phyloP scores from a whole-genome alignment of 495 filamentous ascomycete species.

The Aspergillus avenaceus region DNA sequence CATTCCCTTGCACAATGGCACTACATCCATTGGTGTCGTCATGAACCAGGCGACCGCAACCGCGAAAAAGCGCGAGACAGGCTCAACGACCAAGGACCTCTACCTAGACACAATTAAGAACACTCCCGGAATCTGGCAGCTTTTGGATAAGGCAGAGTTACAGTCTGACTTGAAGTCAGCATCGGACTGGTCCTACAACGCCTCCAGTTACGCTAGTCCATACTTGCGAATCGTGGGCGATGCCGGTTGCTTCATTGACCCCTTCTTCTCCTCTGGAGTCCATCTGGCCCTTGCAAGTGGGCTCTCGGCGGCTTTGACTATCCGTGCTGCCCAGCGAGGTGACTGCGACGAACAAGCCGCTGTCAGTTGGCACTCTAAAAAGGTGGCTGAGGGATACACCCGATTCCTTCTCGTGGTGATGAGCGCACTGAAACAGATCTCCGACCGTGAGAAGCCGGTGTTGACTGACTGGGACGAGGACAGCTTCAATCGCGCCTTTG shows the following conservation, averaged over 20 bases:
- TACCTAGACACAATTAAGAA: conserved; percentile 34
- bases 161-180: conserved; percentile 33
- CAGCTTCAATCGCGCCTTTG: conserved; percentile 43
- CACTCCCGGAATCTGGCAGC: conserved; percentile 17
- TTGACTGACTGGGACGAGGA: conserved; percentile 39
- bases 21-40: conserved; percentile 37
- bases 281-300: conserved; percentile 44
- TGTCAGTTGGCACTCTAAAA: conserved; percentile 43
- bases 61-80: conserved; percentile 24
- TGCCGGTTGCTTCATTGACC: conserved; percentile 43
- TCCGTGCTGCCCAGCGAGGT: conserved; percentile 27
- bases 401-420: conserved; percentile 47
- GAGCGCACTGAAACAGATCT: conserved; percentile 44
- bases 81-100: conserved; percentile 24
- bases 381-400: conserved; percentile 43
- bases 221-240: conserved; percentile 34
- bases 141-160: conserved; percentile 26
- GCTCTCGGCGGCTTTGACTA: conserved; percentile 43
- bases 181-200: conserved; percentile 43
- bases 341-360: conserved; percentile 35
- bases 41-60: conserved; percentile 26
- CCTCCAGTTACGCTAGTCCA: conserved; percentile 32
- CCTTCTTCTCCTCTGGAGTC: conserved; percentile 43
- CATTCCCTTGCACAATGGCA: conserved; percentile 44
- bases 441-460: conserved; percentile 24